Conservation (phyloP, 768 basidiomycete genomes). For the Amanita rubescens region DNA sequence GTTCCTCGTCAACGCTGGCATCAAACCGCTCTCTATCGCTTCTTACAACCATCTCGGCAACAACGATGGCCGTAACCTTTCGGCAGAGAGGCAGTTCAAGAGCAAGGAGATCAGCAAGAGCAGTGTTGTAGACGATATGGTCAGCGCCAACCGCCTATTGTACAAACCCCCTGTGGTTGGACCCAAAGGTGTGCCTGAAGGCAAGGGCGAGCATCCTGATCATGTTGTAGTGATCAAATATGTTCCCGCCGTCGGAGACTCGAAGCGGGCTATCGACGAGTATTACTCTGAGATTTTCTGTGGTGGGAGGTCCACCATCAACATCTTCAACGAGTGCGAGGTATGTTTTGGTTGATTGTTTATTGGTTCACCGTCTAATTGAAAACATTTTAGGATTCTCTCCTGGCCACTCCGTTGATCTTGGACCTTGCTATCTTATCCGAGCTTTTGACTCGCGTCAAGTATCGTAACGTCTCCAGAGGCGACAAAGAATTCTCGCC, state of each 20-base stretch:
- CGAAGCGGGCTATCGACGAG: conserved; percentile 98
- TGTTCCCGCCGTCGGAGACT: conserved; percentile 93
- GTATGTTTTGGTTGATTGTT: conserved; percentile 27
- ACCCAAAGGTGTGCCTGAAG: conserved; percentile 39
- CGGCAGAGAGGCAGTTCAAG: conserved; percentile 88
- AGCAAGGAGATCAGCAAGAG: conserved; percentile 99
- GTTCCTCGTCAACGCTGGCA: conserved; percentile 97
- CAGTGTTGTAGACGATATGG: conserved; percentile 98
- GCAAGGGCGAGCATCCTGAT: conserved; percentile 95
- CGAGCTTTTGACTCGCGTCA: conserved; percentile 88
- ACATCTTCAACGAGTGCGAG: conserved; percentile 98
- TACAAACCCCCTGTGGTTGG: conserved; percentile 74
- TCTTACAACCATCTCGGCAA: conserved; percentile 99
- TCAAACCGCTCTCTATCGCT: conserved; percentile 95
- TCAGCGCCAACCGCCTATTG: conserved; percentile 79
- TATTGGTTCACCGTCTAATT: background rate
- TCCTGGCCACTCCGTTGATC: conserved; percentile 93
- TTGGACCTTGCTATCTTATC: conserved; percentile 90
- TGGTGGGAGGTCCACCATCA: conserved; percentile 89
- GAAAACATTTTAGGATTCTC: conserved; percentile 59
- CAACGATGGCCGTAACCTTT: conserved; percentile 93
- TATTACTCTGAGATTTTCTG: conserved; percentile 98
- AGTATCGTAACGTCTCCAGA: conserved; percentile 58
- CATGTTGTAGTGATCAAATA: conserved; percentile 98
- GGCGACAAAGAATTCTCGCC: conserved; percentile 61